Conservation (phyloP, 345 rosid genomes). For the Iberis pinnata region DNA sequence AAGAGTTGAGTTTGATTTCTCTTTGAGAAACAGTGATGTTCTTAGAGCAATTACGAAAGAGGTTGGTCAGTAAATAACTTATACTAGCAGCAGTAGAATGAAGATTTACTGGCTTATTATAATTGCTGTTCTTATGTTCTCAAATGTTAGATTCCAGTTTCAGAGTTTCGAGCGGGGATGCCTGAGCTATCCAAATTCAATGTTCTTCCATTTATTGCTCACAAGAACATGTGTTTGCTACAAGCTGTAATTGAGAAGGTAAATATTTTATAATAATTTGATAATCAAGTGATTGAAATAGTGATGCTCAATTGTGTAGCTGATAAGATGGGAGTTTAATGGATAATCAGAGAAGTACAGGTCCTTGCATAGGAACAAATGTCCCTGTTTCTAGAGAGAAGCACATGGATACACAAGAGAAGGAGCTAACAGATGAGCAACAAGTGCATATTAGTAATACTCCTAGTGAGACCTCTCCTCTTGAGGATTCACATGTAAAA, state of each 20-base stretch:
- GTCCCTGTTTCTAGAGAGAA: conserved; percentile 19
- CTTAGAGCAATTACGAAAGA: background rate
- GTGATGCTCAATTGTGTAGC: background rate
- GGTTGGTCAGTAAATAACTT: background rate
- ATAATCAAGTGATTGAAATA: background rate
- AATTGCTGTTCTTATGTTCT: background rate
- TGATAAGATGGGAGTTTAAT: conserved; percentile 17
- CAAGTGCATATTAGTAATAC: conserved; percentile 12
- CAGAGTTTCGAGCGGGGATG: conserved; percentile 25
- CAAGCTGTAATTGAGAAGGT: conserved; percentile 30
- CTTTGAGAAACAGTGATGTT: conserved; percentile 1
- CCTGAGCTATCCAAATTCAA: conserved; percentile 26
- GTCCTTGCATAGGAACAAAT: conserved; percentile 8
- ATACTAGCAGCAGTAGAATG: too few relatives aligned
- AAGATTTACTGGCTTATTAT: too few relatives aligned
- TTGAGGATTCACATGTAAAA: conserved; percentile 7
- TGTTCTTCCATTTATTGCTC: conserved; percentile 28
- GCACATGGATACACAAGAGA: conserved; percentile 15
- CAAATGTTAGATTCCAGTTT: conserved; percentile 22
- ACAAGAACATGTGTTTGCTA: conserved; percentile 27
- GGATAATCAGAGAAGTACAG: conserved; percentile 13
- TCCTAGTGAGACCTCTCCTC: background rate
- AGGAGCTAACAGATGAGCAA: conserved; percentile 10
- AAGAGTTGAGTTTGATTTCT: conserved; percentile 10
- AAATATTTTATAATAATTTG: background rate